A percentile compares a stretch with the other conserved stretches of the same genome.
These are phyloP conservation scores for Blepharisma japonicum DNA, from an alignment of 73 alveolate species.

Conservation along the genomic window DNA sequence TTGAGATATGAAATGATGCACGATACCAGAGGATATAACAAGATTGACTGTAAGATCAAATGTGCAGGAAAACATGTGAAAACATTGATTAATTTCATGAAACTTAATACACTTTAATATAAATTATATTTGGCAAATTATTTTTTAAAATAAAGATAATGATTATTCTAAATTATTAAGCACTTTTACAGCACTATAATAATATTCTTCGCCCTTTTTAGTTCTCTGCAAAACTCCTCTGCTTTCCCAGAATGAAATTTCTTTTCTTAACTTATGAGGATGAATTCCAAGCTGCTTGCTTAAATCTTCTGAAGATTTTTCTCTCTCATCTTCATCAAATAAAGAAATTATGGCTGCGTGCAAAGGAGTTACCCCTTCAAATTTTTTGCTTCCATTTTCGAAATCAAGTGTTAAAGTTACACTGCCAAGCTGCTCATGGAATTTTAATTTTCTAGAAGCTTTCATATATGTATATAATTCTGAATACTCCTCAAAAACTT, in stretches of 20 bases:
- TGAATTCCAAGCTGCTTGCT: constrained; percentile 64
- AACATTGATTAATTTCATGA: too few relatives aligned
- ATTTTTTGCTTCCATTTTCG: constrained; percentile 67
- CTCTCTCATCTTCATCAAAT: constrained; percentile 70
- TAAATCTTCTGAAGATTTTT: constrained; percentile 66
- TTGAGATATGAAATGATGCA: background rate
- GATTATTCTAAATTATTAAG: background rate
- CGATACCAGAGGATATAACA: too few relatives aligned
- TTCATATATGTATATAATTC: constrained; percentile 48
- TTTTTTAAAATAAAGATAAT: too few relatives aligned
- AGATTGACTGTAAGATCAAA: too few relatives aligned
- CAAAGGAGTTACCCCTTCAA: constrained; percentile 72
- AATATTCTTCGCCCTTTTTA: constrained; percentile 37
- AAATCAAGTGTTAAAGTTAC: constrained; percentile 68
- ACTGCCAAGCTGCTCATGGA: constrained; percentile 69
- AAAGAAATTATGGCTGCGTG: constrained; percentile 79
- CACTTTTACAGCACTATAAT: constrained; percentile 17
- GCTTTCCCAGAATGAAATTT: constrained; percentile 74
- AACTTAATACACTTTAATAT: too few relatives aligned
- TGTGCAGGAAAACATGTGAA: too few relatives aligned
- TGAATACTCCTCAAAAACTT: constrained; percentile 45
- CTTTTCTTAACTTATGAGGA: constrained; percentile 57
- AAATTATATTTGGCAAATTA: too few relatives aligned
- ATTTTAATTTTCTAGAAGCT: constrained; percentile 61
- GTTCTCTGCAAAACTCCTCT: constrained; percentile 72